Evolutionary conservation across 805 yeast species (phyloP).

Genomic region (Pichia californica): DNA sequence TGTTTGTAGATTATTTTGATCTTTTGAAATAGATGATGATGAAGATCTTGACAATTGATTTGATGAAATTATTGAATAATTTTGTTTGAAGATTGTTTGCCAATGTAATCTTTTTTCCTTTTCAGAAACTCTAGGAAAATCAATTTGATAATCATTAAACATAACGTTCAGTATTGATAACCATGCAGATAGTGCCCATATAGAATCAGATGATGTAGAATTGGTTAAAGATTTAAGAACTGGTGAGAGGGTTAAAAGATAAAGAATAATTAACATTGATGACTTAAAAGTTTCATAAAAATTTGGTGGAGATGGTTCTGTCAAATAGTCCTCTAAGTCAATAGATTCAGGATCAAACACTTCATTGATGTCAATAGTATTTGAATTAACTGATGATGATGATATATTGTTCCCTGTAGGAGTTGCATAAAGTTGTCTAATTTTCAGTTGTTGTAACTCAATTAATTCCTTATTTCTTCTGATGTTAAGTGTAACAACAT

Average conservation of each 20-base stretch:
- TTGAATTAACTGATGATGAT: not conserved
- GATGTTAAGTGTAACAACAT: constrained; percentile 24
- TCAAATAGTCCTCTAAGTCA: constrained; percentile 20
- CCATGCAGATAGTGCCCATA: constrained; percentile 88
- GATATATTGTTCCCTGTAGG: not conserved
- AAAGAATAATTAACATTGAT: constrained; percentile 58
- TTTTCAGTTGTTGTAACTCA: constrained; percentile 23
- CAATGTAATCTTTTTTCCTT: constrained; percentile 7
- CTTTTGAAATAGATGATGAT: constrained; percentile 3
- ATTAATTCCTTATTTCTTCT: constrained; percentile 26
- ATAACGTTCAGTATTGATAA: constrained; percentile 62
- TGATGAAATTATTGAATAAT: not conserved
- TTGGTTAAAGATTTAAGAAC: constrained; percentile 81
- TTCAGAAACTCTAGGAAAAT: constrained; percentile 24
- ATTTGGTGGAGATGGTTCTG: constrained; percentile 24
- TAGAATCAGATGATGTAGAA: constrained; percentile 88
- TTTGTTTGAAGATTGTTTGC: constrained; percentile 4
- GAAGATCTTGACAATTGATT: not conserved
- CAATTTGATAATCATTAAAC: constrained; percentile 61
- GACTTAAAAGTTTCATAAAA: constrained; percentile 47
- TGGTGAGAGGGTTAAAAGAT: constrained; percentile 77
- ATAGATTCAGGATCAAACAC: not conserved
- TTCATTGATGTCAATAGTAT: not conserved
- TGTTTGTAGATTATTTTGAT: not conserved
- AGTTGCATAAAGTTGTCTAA: constrained; percentile 19